These are phyloP conservation scores for Monilinia laxa DNA, from an alignment of 2,329 filamentous ascomycete species.

Conservation along the genomic window DNA sequence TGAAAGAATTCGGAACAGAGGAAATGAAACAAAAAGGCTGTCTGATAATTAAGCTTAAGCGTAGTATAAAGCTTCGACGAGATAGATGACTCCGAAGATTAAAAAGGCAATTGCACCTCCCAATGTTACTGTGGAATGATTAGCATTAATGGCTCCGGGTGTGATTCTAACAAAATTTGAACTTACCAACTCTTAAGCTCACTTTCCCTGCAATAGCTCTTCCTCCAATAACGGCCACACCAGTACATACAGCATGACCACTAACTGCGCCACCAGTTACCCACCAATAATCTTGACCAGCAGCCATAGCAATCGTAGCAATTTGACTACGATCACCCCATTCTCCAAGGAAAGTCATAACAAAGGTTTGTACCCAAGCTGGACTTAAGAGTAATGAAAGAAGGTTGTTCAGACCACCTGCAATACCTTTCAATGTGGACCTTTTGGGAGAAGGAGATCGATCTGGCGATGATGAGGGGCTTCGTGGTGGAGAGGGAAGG, in stretches of 20 bases:
- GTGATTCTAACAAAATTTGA: neutral
- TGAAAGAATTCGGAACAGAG: neutral
- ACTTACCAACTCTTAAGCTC: conserved; percentile 93
- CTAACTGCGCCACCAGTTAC: conserved; percentile 85
- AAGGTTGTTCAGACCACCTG: conserved; percentile 78
- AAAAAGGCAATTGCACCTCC: conserved; percentile 90
- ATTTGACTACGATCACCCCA: conserved; percentile 99
- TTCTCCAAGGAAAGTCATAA: conserved; percentile 98
- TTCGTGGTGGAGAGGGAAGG: conserved; percentile 77
- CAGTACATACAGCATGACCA: conserved; percentile 88
- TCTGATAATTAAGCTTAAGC: conserved; percentile 27
- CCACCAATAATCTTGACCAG: conserved; percentile 98
- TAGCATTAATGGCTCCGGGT: conserved; percentile 29
- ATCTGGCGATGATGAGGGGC: conserved; percentile 73
- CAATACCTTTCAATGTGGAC: conserved; percentile 45
- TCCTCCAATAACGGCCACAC: conserved; percentile 86
- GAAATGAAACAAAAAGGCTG: conserved; percentile 2
- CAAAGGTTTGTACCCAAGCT: conserved; percentile 97
- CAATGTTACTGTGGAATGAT: conserved; percentile 69
- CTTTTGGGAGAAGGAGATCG: conserved; percentile 45
- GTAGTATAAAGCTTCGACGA: conserved; percentile 74
- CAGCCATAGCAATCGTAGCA: conserved; percentile 97
- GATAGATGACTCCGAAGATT: conserved; percentile 87
- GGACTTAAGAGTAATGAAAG: conserved; percentile 86
- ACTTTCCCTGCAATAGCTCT: conserved; percentile 90